phyloP scores from a whole-genome alignment of 2,329 filamentous ascomycete species.

The Alternaria sp. region DNA sequence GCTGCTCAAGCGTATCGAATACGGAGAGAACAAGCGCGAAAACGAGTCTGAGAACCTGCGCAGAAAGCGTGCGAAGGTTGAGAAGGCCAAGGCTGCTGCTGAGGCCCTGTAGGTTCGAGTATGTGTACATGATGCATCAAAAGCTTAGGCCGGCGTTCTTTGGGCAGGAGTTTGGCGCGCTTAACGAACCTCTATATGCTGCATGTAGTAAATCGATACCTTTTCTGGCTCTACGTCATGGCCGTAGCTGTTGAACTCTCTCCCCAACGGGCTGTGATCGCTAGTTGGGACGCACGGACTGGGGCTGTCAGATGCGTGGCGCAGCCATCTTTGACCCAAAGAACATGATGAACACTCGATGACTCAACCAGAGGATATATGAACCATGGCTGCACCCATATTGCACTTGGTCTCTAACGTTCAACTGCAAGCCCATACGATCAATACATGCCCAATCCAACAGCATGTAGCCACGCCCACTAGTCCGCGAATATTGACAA shows the following conservation, averaged over 20 bases:
- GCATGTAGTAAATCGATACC: constrained; percentile 7
- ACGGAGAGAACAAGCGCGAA: constrained; percentile 92
- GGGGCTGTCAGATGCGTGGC: constrained; percentile 1
- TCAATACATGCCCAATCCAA: neutral
- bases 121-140: constrained; percentile 13
- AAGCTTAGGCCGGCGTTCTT: constrained; percentile 23
- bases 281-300: neutral
- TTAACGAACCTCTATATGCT: constrained; percentile 9
- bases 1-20: constrained; percentile 96
- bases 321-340: neutral
- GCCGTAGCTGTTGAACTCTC: neutral
- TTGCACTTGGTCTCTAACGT: too few species aligned
- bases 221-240: neutral
- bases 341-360: neutral
- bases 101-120: constrained; percentile 25
- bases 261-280: neutral
- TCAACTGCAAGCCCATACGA: neutral
- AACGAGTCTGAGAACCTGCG: constrained; percentile 86
- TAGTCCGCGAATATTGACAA: neutral
- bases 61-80: constrained; percentile 87
- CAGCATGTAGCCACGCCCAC: neutral
- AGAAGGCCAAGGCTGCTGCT: constrained; percentile 59
- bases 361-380: constrained; percentile 2
- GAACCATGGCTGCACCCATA: neutral
- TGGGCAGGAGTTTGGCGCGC: constrained; percentile 17